phyloP scores from a whole-genome alignment of 164 flowering plant genomes.

The Akebia trifoliata region DNA sequence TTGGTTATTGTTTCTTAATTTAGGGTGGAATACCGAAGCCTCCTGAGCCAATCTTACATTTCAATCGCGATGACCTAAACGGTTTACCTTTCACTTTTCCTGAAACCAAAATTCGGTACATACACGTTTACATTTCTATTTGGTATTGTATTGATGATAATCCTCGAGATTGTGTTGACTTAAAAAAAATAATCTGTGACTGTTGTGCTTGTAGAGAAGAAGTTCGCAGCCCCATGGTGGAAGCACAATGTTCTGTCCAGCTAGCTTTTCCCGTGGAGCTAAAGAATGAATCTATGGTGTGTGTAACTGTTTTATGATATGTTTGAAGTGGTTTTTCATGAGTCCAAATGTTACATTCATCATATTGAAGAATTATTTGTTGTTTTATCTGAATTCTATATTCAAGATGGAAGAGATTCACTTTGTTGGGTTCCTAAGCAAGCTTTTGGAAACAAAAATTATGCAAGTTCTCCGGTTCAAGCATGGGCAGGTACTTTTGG shows the following conservation, averaged over 20 bases:
- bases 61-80: conserved; percentile 77
- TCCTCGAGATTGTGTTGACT: not conserved
- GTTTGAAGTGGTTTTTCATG: too few relatives aligned
- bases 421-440: conserved; percentile 78
- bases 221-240: conserved; percentile 92
- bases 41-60: conserved; percentile 50
- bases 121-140: not conserved
- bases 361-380: conserved; percentile 5
- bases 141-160: not conserved
- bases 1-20: conserved; percentile 17
- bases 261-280: conserved; percentile 86
- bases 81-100: conserved; percentile 91
- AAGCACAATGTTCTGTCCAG: conserved; percentile 94
- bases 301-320: conserved; percentile 2
- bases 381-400: conserved; percentile 11
- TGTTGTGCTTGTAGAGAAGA: conserved; percentile 57
- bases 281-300: conserved; percentile 74
- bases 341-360: not conserved
- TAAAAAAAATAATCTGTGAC: not conserved
- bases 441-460: conserved; percentile 85
- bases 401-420: conserved; percentile 84
- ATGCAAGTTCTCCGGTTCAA: conserved; percentile 90
- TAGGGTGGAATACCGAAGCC: conserved; percentile 96
- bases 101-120: conserved; percentile 51
- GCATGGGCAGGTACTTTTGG: conserved; percentile 82